Conservation (phyloP, 768 basidiomycete species). For the Suillus lakei region DNA sequence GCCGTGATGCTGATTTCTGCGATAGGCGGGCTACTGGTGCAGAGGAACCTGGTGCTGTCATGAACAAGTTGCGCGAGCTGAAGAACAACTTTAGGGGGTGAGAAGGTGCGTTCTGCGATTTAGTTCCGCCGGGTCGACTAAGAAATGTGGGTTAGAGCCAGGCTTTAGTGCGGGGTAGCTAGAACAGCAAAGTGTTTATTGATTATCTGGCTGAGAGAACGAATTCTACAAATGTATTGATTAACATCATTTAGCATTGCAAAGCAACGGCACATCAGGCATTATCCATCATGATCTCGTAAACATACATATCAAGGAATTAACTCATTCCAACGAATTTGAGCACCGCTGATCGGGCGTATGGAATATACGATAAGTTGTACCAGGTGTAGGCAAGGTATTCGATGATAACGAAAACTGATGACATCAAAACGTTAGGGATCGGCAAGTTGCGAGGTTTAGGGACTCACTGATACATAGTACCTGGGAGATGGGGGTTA, state of each 20-base stretch:
- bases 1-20: background rate
- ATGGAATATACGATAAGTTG: constrained; percentile 87
- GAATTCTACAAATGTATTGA: constrained; percentile 11
- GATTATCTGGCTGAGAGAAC: background rate
- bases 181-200: background rate
- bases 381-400: constrained; percentile 95
- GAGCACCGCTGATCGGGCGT: constrained; percentile 76
- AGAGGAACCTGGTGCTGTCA: constrained; percentile 55
- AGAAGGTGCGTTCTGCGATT: constrained; percentile 22
- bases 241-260: constrained; percentile 15
- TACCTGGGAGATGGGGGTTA: constrained; percentile 44
- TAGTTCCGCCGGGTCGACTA: background rate
- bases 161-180: background rate
- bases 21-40: constrained; percentile 56
- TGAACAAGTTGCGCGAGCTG: constrained; percentile 75
- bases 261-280: background rate
- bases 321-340: constrained; percentile 59
- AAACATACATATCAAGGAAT: background rate
- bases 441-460: background rate
- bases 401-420: constrained; percentile 91
- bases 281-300: constrained; percentile 19
- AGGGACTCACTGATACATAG: constrained; percentile 62
- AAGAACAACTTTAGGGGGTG: constrained; percentile 86
- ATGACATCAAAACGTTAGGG: background rate
- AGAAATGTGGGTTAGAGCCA: background rate